Evolutionary conservation across 352 stramenopile species (phyloP), one percentile per base, ranked within the genome.

Genomic region (Phytopythium ostracodes): DNA sequence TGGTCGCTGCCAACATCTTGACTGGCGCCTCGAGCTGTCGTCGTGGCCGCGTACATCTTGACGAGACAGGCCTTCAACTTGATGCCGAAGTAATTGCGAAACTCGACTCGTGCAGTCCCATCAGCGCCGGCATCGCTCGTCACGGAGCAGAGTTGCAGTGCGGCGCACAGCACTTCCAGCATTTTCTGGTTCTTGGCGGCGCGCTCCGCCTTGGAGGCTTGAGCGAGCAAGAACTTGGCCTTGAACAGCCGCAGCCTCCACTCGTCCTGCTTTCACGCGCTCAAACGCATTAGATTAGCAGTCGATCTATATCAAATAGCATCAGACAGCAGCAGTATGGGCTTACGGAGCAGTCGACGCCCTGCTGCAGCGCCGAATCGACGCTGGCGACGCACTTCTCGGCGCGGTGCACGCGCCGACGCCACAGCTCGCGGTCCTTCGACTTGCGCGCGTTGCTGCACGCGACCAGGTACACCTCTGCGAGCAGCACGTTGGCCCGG

Each of bases 41-140:
- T 64, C 40, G 77, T 79, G 20, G 68, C 59, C 12, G 76, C 55
- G 33, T 89, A 73, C 68, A 91, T 76, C 52, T 78, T 78, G 51
- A 78, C 68, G 20, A 92, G 66, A 59, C 71, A 75, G 3, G 65
- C 65, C 51, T 80, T 81, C 38, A 92, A 38, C 49, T 87, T 81
- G 10, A 65, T 35, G 17, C 73, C 63, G 62, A 92, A 89, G 40
- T 88, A 90, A 35, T 63, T 56, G 17, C 63, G 69, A 36, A 90
- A 78, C 15, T 64, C 43, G 1, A 35, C 38, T 1, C 62, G 59
- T 12, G 63, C 25, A 5, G 50, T 25, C 12, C 15, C 40, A 18
- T 66, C 27, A 1, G 14, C 36, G 12, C n/a, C 40, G 1, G 10
- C 43, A n/a, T 63, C 53, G 4, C 46, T 64, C n/a, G 61, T 60